Percentiles rank a stretch among this genome's conserved stretches.
These are phyloP conservation scores for Kwoniella newhampshirensis DNA, from an alignment of 768 basidiomycete species.

Conservation along the genomic window DNA sequence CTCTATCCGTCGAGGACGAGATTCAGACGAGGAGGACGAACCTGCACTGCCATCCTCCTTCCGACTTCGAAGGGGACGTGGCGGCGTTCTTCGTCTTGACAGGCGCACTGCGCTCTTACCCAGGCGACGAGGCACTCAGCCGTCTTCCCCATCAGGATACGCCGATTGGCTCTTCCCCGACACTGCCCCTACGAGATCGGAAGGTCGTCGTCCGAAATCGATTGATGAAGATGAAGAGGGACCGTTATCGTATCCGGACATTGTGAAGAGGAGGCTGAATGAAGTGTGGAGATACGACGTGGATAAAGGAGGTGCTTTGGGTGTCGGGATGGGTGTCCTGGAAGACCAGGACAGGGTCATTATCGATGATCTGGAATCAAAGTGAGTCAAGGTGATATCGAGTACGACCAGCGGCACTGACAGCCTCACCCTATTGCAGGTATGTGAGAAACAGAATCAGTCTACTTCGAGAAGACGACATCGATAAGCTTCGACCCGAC, in stretches of 20 bases:
- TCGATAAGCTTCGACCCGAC: conserved; percentile 41
- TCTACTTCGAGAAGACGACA: conserved; percentile 39
- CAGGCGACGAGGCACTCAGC: conserved; percentile 16
- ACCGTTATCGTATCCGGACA: conserved; percentile 31
- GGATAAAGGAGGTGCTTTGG: conserved; percentile 43
- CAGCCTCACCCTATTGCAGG: conserved; percentile 5
- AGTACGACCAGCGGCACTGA: not conserved
- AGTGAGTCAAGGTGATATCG: conserved; percentile 27
- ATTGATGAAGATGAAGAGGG: conserved; percentile 38
- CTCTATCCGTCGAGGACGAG: conserved; percentile 7
- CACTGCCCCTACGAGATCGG: conserved; percentile 1
- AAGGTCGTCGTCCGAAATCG: conserved; percentile 28
- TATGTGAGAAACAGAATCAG: conserved; percentile 44
- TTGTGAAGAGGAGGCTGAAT: conserved; percentile 42
- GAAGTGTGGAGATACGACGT: conserved; percentile 54
- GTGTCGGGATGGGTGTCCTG: conserved; percentile 51
- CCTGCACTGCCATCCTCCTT: conserved; percentile 56
- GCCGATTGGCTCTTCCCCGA: conserved; percentile 38
- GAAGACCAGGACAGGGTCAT: conserved; percentile 52
- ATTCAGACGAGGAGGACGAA: conserved; percentile 32
- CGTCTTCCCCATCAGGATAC: conserved; percentile 8
- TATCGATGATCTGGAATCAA: conserved; percentile 54
- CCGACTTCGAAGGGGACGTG: conserved; percentile 77
- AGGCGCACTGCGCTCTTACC: conserved; percentile 56
- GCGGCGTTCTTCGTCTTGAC: conserved; percentile 75